A percentile compares a stretch with the other conserved stretches of the same genome.
Evolutionary conservation across 2,329 filamentous ascomycete genomes (phyloP).

Genomic region (Colletotrichum viniferum): DNA sequence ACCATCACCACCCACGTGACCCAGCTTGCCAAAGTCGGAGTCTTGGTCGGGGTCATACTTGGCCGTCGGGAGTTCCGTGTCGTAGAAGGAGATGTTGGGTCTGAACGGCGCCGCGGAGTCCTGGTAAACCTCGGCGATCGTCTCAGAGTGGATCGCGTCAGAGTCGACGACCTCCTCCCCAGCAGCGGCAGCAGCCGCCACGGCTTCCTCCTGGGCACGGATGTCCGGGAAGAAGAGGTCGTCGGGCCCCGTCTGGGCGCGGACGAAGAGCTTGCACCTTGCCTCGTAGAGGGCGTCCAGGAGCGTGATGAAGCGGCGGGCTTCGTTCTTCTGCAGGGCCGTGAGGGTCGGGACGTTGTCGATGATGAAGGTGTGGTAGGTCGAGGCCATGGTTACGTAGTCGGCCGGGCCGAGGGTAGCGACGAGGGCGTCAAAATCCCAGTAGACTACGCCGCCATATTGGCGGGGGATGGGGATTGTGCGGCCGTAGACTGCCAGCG

Average conservation of each 20-base stretch:
- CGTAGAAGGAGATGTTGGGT: conserved; percentile 75
- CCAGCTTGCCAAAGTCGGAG: conserved; percentile 54
- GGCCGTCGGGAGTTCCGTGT: conserved; percentile 46
- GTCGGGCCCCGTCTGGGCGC: conserved; percentile 71
- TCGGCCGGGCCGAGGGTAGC: conserved; percentile 76
- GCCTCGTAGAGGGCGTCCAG: conserved; percentile 83
- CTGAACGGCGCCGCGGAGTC: conserved; percentile 78
- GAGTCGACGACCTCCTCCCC: conserved; percentile 24
- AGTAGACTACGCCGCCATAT: conserved; percentile 61
- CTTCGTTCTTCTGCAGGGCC: conserved; percentile 77
- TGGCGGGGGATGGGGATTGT: conserved; percentile 63
- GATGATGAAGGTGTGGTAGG: conserved; percentile 78
- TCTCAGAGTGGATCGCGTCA: conserved; percentile 48
- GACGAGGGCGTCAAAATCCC: conserved; percentile 73
- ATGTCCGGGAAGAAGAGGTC: conserved; percentile 77
- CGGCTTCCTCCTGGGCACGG: conserved; percentile 5
- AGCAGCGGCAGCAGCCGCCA: not conserved
- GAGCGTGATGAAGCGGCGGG: conserved; percentile 78
- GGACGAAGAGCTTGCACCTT: conserved; percentile 75
- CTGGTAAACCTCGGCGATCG: conserved; percentile 73
- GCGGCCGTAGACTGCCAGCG: conserved; percentile 66
- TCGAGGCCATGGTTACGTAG: conserved; percentile 81
- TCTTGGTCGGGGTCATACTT: conserved; percentile 62
- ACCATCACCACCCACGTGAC: not conserved
- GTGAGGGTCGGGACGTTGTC: conserved; percentile 72